Evolutionary conservation across 257 asterid species (phyloP).

Genomic region (Misopates orontium): DNA sequence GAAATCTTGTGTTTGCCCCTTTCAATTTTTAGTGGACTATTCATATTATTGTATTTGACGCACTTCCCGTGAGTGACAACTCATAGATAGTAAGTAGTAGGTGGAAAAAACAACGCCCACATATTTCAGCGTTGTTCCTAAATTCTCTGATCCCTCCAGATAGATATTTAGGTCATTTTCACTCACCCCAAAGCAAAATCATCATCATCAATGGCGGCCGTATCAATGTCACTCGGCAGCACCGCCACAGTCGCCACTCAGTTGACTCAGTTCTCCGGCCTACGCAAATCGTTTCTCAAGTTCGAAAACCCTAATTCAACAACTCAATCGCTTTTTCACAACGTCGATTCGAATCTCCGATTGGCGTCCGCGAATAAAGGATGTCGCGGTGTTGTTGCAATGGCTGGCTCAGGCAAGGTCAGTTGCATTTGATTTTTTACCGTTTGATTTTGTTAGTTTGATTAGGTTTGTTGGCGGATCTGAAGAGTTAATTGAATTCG

Average conservation of each 20-base stretch:
- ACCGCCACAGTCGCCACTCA: slow-evolving; percentile 40
- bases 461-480: slow-evolving; percentile 27
- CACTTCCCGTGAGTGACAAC: no score
- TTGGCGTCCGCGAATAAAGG: slow-evolving; percentile 45
- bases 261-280: slow-evolving; percentile 55
- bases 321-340: slow-evolving; percentile 51
- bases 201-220: slow-evolving; percentile 40
- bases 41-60: no score
- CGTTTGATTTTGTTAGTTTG: neutral
- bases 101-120: no score
- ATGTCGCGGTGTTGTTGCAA: slow-evolving; percentile 67
- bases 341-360: slow-evolving; percentile 57
- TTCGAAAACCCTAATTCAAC: slow-evolving; percentile 55
- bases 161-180: no score
- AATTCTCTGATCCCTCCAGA: no score
- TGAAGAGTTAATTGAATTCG: slow-evolving; percentile 15
- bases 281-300: slow-evolving; percentile 62
- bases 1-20: no score
- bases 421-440: neutral
- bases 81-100: no score
- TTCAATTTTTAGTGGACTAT: no score
- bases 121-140: no score
- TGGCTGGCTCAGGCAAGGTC: slow-evolving; percentile 98
- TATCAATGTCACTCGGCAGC: slow-evolving; percentile 47
- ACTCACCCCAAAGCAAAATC: no score